These are phyloP conservation scores for Megacollybia marginata DNA, from an alignment of 768 basidiomycete genomes.

Conservation along the genomic window DNA sequence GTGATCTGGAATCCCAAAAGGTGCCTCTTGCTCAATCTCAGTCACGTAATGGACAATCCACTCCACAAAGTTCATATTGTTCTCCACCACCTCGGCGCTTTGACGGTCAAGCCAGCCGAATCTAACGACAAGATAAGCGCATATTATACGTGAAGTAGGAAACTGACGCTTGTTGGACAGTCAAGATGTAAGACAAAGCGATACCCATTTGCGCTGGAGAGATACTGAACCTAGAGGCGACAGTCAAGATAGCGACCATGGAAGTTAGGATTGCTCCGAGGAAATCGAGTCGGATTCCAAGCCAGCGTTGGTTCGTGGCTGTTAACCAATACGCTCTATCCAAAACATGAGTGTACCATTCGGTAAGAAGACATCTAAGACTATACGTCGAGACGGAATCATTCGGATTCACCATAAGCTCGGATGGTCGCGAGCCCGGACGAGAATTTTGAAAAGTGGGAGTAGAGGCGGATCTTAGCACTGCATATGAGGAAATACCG, in stretches of 20 bases:
- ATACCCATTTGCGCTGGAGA: constrained; percentile 76
- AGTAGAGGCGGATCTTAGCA: constrained; percentile 83
- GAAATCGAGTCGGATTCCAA: constrained; percentile 85
- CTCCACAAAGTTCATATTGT: constrained; percentile 90
- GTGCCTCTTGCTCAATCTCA: constrained; percentile 76
- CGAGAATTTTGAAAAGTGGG: constrained; percentile 88
- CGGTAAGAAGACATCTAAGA: neutral
- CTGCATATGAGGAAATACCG: constrained; percentile 44
- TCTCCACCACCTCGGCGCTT: constrained; percentile 75
- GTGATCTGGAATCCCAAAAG: constrained; percentile 53
- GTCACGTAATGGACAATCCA: constrained; percentile 78
- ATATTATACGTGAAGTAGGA: neutral
- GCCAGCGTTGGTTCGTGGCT: constrained; percentile 84
- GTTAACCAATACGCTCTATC: constrained; percentile 79
- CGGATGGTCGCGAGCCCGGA: constrained; percentile 84
- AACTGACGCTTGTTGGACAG: constrained; percentile 59
- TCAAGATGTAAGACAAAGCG: constrained; percentile 72
- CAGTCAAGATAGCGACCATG: constrained; percentile 71
- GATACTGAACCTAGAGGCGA: constrained; percentile 65
- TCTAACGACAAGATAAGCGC: constrained; percentile 21
- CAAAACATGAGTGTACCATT: neutral
- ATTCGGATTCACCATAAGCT: constrained; percentile 72
- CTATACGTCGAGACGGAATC: constrained; percentile 69
- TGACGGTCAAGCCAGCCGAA: constrained; percentile 77
- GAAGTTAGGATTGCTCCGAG: constrained; percentile 69